Evolutionary conservation across 306 rosid species (phyloP), one percentile per base, ranked within the genome.

Genomic region (Acacia crassicarpa): DNA sequence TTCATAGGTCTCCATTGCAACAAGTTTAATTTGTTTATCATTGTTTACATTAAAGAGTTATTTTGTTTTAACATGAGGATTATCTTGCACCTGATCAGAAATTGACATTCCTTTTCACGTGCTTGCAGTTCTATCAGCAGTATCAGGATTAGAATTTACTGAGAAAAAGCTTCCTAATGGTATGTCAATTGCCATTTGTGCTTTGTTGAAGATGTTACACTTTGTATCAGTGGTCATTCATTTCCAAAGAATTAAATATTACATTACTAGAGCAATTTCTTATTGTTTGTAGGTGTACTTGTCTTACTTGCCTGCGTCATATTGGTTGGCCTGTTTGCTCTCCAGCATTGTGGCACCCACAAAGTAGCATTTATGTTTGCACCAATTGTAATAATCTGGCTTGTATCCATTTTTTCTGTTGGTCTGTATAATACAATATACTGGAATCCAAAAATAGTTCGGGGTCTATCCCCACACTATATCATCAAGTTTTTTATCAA

Each of bases 281-380:
- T 72, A 17, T 68, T 83, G 59, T 84, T 71, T 82, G 77, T 81
- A 91, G 98, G 91, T 77, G 92, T 82, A 80, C 91, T 94, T 80
- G 84, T 92, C 72, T 76, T 92, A 88, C 84, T 93, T 75, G 94
- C 98, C 69, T 94, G 97, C 89, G 92, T 79, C 67, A 91, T 94
- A 81, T 89, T 94, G 90, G 84, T 91, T 78, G 98, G 94, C 32
- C 88, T 91, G 81, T 94, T 94, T 91, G 94, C 97, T 53, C 94
- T 93, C 80, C 98, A 93, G 88, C 98, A 93, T 78, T 88, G 75
- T 75, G 98, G 98, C 81, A 91, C 97, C 68, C 97, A 90, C 87
- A 91, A 85, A 81, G 98, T 93, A 44, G 94, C 94, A 33, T 91
- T 91, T 82, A 54, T 91, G 81, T 91, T 93, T 88, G 98, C 98